Evolutionary conservation across 495 filamentous ascomycete genomes (phyloP), one percentile per base, ranked within the genome.

Genomic region (Apiosordaria backusii): DNA sequence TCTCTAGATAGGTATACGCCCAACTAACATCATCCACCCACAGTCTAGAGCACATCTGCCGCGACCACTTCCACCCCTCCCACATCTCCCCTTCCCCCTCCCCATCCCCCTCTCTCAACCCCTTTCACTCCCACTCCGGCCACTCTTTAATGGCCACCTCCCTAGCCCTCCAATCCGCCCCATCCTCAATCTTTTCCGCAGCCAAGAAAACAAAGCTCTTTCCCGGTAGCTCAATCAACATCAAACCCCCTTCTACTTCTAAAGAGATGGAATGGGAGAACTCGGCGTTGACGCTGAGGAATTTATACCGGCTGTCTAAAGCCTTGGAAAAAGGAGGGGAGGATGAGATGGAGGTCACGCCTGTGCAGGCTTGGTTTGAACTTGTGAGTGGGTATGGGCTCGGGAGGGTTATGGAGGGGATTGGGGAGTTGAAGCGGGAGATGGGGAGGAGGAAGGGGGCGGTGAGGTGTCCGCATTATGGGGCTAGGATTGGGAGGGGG

Each of bases 31-130:
- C 24, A 65, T 65, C 35, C 1, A 19, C 35, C 62, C 16, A 21
- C 27, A 84, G 82, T 2, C 78, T 85, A 23, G 81, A 85, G 65
- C 79, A 82, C 67, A 73, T 80, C 57, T 85, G 81, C 76, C 78
- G 81, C 70, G 68, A 76, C 62, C 81, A 84, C 70, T 83, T 83
- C 68, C 64, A 73, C 65, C 66, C 61, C 45, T 65, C 70, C 10
- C 66, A 74, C 70, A 77, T 74, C 70, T 19, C 27, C 25, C 69
- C 62, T 3, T 27, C 62, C 64, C 64, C 35, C 65, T 62, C 55
- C 57, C 61, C 73, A 73, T 65, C 68, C 72, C 53, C 65, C 71
- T n/a, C 54, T 57, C 40, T 64, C n/a, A n/a, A n/a, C 59, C 18
- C 74, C 10, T 13, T 45, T 15, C 35, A 45, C 35, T 45, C 35